These are phyloP conservation scores for Acorus calamus DNA, from an alignment of 106 monocot species.

Conservation along the genomic window DNA sequence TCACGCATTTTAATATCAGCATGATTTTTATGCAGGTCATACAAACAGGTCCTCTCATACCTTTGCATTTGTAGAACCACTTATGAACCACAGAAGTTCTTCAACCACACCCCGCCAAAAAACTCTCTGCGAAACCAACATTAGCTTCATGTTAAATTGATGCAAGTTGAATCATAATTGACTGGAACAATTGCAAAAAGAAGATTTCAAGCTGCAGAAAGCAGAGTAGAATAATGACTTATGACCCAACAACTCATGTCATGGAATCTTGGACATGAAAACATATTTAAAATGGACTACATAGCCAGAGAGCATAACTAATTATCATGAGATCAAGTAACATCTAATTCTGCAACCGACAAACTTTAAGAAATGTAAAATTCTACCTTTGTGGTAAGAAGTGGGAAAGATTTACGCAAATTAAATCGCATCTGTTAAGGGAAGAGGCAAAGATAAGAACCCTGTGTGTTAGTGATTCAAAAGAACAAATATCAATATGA, in stretches of 20 bases:
- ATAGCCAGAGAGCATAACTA: background rate
- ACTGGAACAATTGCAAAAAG: background rate
- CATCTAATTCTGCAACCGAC: background rate
- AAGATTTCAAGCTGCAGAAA: background rate
- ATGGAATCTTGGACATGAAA: background rate
- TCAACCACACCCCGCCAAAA: conserved; percentile 98
- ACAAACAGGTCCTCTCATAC: conserved; percentile 9
- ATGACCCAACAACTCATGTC: too few species aligned
- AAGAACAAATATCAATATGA: background rate
- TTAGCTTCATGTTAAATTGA: background rate
- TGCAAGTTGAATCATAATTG: background rate
- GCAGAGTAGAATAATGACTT: too few species aligned
- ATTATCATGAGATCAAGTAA: background rate
- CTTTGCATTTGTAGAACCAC: conserved; percentile 98
- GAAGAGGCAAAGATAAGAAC: background rate
- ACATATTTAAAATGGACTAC: background rate
- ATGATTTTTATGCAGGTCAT: too few species aligned
- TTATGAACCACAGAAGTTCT: conserved; percentile 97
- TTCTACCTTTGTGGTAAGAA: conserved; percentile 93
- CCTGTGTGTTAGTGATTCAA: background rate
- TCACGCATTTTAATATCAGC: too few species aligned
- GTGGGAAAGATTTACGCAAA: conserved; percentile 81
- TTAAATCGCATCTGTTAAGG: conserved; percentile 80
- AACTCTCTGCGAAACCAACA: conserved; percentile 50
- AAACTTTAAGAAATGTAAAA: too few species aligned